A percentile compares a stretch with the other conserved stretches of the same genome.
Conservation (phyloP, 2,329 filamentous ascomycete genomes). For the Colletotrichum sp. region DNA sequence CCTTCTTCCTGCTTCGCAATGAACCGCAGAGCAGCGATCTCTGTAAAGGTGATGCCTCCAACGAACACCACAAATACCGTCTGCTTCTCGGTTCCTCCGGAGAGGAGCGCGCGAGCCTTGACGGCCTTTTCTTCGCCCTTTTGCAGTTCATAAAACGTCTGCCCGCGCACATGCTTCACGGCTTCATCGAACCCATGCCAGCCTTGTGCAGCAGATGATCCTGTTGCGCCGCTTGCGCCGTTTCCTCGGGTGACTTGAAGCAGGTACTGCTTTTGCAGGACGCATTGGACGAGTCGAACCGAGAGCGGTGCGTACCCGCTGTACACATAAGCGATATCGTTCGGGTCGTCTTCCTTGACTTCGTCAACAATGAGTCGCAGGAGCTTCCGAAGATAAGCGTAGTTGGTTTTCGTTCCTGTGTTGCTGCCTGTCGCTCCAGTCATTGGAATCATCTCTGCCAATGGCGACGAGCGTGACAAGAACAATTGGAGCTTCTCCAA, state of each 20-base stretch:
- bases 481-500: conserved; percentile 92
- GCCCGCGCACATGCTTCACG: conserved; percentile 84
- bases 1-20: conserved; percentile 84
- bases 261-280: conserved; percentile 89
- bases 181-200: conserved; percentile 95
- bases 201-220: conserved; percentile 64
- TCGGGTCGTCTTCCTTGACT: conserved; percentile 92
- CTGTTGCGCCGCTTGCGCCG: conserved; percentile 50
- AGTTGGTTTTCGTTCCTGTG: conserved; percentile 81
- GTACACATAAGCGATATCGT: conserved; percentile 97
- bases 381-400: conserved; percentile 83
- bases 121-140: conserved; percentile 92
- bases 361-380: conserved; percentile 93
- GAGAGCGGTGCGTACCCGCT: conserved; percentile 95
- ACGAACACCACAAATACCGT: conserved; percentile 96
- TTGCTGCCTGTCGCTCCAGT: conserved; percentile 66
- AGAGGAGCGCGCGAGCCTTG: conserved; percentile 82
- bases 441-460: conserved; percentile 83
- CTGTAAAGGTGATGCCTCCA: conserved; percentile 95
- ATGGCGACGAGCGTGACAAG: conserved; percentile 75
- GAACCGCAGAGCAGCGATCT: conserved; percentile 92
- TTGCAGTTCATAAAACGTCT: conserved; percentile 90
- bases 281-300: conserved; percentile 87
- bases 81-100: conserved; percentile 77
- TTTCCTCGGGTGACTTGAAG: conserved; percentile 72